These are phyloP conservation scores for Tulasnella sp. DNA, from an alignment of 768 basidiomycete genomes.

Conservation along the genomic window DNA sequence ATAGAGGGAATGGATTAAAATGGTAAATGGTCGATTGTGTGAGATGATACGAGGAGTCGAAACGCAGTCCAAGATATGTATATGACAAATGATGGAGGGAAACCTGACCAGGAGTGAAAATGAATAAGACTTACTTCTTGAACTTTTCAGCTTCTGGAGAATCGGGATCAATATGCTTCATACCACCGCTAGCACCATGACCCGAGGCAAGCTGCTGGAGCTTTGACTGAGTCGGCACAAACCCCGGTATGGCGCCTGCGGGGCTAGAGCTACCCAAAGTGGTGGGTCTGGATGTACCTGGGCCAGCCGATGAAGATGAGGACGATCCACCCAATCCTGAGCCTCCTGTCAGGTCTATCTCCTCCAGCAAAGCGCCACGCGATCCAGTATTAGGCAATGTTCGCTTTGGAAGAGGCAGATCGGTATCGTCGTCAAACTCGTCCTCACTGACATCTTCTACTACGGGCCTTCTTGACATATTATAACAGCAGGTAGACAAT, in stretches of 20 bases:
- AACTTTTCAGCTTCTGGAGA: constrained; percentile 61
- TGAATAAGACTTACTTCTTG: constrained; percentile 48
- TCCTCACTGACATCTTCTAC: neutral
- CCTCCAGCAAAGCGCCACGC: constrained; percentile 65
- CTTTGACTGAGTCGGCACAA: neutral
- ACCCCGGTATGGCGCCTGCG: too few species aligned
- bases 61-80: neutral
- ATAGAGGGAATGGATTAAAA: neutral
- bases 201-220: neutral
- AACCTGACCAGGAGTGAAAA: too few species aligned
- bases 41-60: neutral
- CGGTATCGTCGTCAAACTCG: constrained; percentile 91
- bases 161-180: neutral
- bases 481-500: neutral
- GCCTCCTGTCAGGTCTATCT: too few species aligned
- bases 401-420: constrained; percentile 56
- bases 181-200: neutral
- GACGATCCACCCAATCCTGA: too few species aligned
- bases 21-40: too few species aligned
- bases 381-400: constrained; percentile 50
- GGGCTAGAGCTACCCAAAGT: too few species aligned
- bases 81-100: too few species aligned
- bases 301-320: too few species aligned
- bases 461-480: too few species aligned
- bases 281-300: too few species aligned